Conservation (phyloP, 257 asterid species). For the Ocimum tenuiflorum region DNA sequence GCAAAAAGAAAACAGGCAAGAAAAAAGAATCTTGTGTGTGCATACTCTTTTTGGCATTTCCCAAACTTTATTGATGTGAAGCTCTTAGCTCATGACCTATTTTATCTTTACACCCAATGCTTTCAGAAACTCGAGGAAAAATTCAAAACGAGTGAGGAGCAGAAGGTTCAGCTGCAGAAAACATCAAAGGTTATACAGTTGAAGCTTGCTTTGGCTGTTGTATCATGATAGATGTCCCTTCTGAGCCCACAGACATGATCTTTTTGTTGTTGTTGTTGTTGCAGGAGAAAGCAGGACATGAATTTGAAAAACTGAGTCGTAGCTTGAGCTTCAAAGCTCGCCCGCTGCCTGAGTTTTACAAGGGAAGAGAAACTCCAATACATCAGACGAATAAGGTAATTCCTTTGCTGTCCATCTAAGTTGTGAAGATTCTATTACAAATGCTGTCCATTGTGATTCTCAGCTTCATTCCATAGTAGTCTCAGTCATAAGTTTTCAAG, state of each 20-base stretch:
- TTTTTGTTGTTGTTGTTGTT: too few species aligned
- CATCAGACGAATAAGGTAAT: slow-evolving; percentile 43
- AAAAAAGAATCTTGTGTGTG: background rate
- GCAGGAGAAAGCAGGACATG: slow-evolving; percentile 85
- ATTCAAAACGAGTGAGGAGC: slow-evolving; percentile 53
- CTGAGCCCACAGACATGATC: background rate
- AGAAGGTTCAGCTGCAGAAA: too few species aligned
- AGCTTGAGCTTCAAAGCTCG: slow-evolving; percentile 91
- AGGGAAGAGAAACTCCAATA: slow-evolving; percentile 45
- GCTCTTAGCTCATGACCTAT: background rate
- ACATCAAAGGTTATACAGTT: slow-evolving; percentile 42
- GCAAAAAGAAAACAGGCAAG: slow-evolving; percentile 87
- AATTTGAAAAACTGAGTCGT: slow-evolving; percentile 49
- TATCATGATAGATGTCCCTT: background rate
- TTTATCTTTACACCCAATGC: background rate
- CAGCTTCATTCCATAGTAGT: too few species aligned
- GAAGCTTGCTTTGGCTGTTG: background rate
- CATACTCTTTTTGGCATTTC: background rate
- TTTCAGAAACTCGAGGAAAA: slow-evolving; percentile 88
- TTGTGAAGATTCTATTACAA: too few species aligned
- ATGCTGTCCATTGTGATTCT: too few species aligned
- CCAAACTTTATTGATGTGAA: background rate
- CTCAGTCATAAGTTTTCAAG: too few species aligned
- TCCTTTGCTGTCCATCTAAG: background rate
- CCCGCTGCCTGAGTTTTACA: slow-evolving; percentile 78